These are phyloP conservation scores for Grosmannia clavigera DNA, from an alignment of 2,329 filamentous ascomycete species.

Conservation along the genomic window DNA sequence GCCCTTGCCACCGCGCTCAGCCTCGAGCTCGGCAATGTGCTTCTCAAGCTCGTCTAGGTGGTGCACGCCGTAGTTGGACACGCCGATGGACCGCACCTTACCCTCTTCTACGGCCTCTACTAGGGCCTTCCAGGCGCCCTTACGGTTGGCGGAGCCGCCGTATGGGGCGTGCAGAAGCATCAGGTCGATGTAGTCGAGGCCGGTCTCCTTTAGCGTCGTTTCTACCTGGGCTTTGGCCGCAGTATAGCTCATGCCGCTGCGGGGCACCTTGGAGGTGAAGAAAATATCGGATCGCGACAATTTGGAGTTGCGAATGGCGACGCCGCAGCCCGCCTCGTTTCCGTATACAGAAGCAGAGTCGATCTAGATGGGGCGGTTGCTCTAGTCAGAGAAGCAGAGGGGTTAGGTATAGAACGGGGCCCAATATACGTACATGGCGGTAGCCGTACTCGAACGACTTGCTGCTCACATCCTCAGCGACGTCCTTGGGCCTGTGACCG, in stretches of 20 bases:
- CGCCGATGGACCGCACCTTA: constrained; percentile 47
- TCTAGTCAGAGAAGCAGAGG: background rate
- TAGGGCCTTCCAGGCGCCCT: constrained; percentile 48
- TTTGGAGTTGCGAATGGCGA: constrained; percentile 39
- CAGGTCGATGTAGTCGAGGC: constrained; percentile 55
- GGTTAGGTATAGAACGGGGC: background rate
- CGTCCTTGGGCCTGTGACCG: constrained; percentile 2
- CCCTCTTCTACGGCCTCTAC: constrained; percentile 51
- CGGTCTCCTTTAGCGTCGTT: constrained; percentile 47
- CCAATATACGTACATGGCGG: constrained; percentile 20
- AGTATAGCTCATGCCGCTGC: constrained; percentile 41
- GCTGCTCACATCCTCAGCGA: constrained; percentile 2
- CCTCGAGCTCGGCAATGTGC: constrained; percentile 48
- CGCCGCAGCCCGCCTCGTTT: constrained; percentile 50
- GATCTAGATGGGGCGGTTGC: constrained; percentile 26
- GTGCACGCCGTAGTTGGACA: constrained; percentile 54
- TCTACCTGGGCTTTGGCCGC: constrained; percentile 51
- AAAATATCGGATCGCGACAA: constrained; percentile 43
- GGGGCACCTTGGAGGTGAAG: constrained; percentile 47
- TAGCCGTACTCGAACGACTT: constrained; percentile 37
- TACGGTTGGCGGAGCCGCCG: constrained; percentile 41
- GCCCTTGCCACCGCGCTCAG: constrained; percentile 45
- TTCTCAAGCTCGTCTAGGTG: constrained; percentile 47
- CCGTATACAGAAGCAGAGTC: constrained; percentile 52
- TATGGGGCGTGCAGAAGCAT: constrained; percentile 51